Evolutionary conservation across 2,329 filamentous ascomycete genomes (phyloP).

Genomic region (Paecilomyces sp.): DNA sequence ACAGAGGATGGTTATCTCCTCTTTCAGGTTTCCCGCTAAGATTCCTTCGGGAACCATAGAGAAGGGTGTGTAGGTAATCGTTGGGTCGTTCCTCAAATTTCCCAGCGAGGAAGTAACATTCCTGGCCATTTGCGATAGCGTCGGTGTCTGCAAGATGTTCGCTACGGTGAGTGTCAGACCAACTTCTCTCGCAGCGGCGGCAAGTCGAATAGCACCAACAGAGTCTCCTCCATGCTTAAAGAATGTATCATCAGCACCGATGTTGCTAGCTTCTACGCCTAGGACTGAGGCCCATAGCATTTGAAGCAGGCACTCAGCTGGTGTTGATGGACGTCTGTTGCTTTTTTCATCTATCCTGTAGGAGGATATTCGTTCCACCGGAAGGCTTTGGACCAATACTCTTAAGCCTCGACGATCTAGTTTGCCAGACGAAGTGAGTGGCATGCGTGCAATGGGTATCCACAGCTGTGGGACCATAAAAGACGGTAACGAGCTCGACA

Average conservation of each 20-base stretch:
- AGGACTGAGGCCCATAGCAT: constrained; percentile 7
- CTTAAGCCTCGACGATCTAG: constrained; percentile 18
- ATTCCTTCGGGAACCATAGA: constrained; percentile 2
- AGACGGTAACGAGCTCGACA: constrained; percentile 18
- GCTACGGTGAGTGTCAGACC: constrained; percentile 8
- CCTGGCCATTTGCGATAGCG: constrained; percentile 6
- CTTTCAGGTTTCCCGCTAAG: background rate
- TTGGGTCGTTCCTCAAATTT: background rate
- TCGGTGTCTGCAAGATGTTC: constrained; percentile 8
- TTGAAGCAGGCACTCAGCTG: constrained; percentile 6
- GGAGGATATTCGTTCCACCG: constrained; percentile 2
- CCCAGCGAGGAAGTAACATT: background rate
- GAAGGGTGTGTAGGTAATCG: constrained; percentile 1
- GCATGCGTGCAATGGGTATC: constrained; percentile 24
- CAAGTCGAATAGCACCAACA: constrained; percentile 13
- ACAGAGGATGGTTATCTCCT: constrained; percentile 13
- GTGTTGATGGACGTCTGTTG: constrained; percentile 5
- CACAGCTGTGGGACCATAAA: constrained; percentile 30
- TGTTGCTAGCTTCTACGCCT: constrained; percentile 5
- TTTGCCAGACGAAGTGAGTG: constrained; percentile 24
- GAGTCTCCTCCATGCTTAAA: constrained; percentile 19
- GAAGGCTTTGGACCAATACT: constrained; percentile 1
- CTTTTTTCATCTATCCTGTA: constrained; percentile 6
- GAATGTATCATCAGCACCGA: constrained; percentile 16
- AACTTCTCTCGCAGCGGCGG: constrained; percentile 7